Base-by-base conservation (phyloP, 805 yeast species). In the Cyberlindnera mycetangii region DNA sequence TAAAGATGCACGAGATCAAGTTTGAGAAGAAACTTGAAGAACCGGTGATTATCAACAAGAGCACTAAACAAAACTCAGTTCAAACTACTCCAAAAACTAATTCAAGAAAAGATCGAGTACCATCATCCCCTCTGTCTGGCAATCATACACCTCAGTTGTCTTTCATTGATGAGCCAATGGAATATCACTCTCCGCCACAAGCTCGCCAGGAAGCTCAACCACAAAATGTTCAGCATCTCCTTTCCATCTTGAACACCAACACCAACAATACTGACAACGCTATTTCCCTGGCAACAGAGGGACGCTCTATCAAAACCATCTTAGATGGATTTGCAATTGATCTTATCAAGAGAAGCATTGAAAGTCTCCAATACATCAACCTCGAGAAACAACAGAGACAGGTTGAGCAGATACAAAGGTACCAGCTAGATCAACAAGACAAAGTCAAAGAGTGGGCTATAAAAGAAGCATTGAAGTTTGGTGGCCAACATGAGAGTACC, bases 231-330 rank as follows among this genome's bases (percentile, higher is more conserved):
- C 43, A 39, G 11, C 35, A 39, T 5, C 39, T 44, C 17, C 18
- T 39, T 2, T n/a, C 24, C 9, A 36, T 39, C 30, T 14, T 45
- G 16, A 18, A 19, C 6, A 16, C 6, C 5, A 37, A 40, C 33
- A 43, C 37, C 15, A 44, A 38, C 7, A 38, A 39, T 2, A 48
- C 59, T 0, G 49, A 54, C 14, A 37, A 37, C 9, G 61, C 61
- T 1, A 45, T 57, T 9, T 32, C 44, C 7, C 34, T 58, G 2
- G 57, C 60, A 1, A 47, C 48, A 17, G 54, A 54, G 17, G 62
- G 62, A 0, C 51, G 49, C 38, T 57, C 62, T 9, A 58, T 58
- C n/a, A 41, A 43, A 18, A 28, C 45, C 3, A 49, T 54, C n/a
- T 40, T 57, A 7, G 55, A 57, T 38, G 41, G 37, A 4, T 44